Evolutionary conservation across 352 stramenopile species (phyloP).

Genomic region (Phytophthora citrophthora): DNA sequence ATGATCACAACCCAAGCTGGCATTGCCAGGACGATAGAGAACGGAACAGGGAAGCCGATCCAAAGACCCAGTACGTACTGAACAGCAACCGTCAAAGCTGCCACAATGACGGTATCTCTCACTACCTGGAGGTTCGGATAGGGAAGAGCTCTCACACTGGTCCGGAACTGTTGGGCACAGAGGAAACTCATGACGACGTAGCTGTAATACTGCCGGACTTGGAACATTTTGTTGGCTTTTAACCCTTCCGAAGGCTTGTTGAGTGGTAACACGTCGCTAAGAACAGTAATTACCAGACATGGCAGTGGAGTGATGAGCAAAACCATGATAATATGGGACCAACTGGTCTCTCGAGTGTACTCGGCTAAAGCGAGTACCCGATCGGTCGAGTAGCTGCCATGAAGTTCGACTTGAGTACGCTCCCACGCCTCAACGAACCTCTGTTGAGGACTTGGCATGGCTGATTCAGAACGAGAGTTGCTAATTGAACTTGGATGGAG

Average conservation of each 20-base stretch:
- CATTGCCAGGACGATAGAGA: conserved; percentile 21
- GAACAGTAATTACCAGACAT: conserved; percentile 14
- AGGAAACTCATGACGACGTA: conserved; percentile 29
- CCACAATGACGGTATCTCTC: conserved; percentile 6
- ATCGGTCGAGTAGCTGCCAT: conserved; percentile 4
- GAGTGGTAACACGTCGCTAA: conserved; percentile 15
- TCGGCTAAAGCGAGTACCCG: not conserved
- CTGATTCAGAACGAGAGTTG: too few species aligned
- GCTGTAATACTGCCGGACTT: conserved; percentile 22
- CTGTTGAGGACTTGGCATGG: too few species aligned
- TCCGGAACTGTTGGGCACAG: conserved; percentile 6
- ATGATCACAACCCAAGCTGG: conserved; percentile 15
- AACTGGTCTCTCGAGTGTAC: conserved; percentile 7
- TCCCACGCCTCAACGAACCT: too few species aligned
- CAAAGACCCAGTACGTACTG: conserved; percentile 2
- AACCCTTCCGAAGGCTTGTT: conserved; percentile 9
- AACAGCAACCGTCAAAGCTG: not conserved
- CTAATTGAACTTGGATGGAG: too few species aligned
- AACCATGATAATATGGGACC: conserved; percentile 5
- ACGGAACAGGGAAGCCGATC: conserved; percentile 23
- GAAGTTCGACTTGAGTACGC: conserved; percentile 1
- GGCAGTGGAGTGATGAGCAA: conserved; percentile 11
- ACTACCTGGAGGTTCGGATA: conserved; percentile 13
- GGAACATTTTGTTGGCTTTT: conserved; percentile 16
- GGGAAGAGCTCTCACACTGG: conserved; percentile 10